Evolutionary conservation across 176 grass and related monocot species (phyloP), one percentile per base, ranked within the genome.

Genomic region (Bonia amplexicaulis): DNA sequence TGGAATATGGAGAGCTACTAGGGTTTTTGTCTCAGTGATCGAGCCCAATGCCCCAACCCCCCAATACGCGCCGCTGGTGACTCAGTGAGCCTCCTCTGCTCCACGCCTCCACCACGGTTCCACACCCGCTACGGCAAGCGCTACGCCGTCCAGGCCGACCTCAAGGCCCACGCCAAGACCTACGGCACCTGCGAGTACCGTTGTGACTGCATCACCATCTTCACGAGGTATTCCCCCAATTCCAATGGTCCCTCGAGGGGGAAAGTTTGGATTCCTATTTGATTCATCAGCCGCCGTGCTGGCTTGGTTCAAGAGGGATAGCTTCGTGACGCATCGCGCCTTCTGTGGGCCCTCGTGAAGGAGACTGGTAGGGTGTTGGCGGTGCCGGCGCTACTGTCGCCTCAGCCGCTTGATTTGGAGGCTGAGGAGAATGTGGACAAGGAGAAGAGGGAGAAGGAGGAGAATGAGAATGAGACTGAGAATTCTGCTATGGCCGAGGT

Each of bases 81-180:
- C 31, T 31, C 31, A 31, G 0, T 31, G 31, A 31, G 31, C 31
- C 31, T 31, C 31, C 31, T 31, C 31, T 31, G 1, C 31, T 31
- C 31, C 2, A 31, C 2, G 31, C 31, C 31, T 31, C 31, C 31
- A 31, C 31, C 31, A 31, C 2, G 31, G 31, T 31, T 31, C 35
- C 35, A 71, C 91, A 0, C 9, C 64, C 91, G 83, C 3, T 97
- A 92, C 87, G 86, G 90, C 29, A 97, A 97, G 92, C 87, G 90
- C 1, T 95, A 97, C 81, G 95, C 95, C 46, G 95, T 97, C 58
- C 95, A 91, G 85, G 90, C 95, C 9, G 95, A 95, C 57, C 92
- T 92, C 83, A 97, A 97, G 79, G 92, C 92, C 19, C 92, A 97
- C 66, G 89, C 91, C 84, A 94, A 95, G 89, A 97, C 89, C 83